Evolutionary conservation across 306 rosid species (phyloP).

Genomic region (Cicer arietinum): DNA sequence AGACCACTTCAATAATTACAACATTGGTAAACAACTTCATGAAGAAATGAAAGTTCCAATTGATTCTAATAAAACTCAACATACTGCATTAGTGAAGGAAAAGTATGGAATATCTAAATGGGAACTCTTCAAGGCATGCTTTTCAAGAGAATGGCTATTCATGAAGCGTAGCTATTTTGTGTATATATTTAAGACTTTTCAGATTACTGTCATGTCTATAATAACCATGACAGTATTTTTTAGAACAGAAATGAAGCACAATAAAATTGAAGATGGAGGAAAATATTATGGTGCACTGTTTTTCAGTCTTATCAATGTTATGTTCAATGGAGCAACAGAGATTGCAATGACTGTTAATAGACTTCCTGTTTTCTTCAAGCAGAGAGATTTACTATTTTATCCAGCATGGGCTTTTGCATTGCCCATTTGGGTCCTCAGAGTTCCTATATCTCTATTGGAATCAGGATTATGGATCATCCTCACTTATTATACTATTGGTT

Average conservation of each 20-base stretch:
- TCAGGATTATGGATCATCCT: slow-evolving; percentile 67
- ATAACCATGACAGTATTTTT: slow-evolving; percentile 67
- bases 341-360: slow-evolving; percentile 61
- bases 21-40: slow-evolving; percentile 46
- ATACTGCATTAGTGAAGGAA: slow-evolving; percentile 57
- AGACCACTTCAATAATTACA: slow-evolving; percentile 48
- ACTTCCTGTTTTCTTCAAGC: slow-evolving; percentile 73
- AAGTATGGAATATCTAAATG: slow-evolving; percentile 65
- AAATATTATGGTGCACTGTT: slow-evolving; percentile 65
- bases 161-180: slow-evolving; percentile 67
- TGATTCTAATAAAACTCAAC: slow-evolving; percentile 52
- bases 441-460: slow-evolving; percentile 69
- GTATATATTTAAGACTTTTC: slow-evolving; percentile 68
- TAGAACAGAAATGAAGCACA: slow-evolving; percentile 63
- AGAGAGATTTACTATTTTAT: slow-evolving; percentile 64
- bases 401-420: slow-evolving; percentile 77
- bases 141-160: slow-evolving; percentile 73
- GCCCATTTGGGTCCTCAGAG: slow-evolving; percentile 66
- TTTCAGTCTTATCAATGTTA: slow-evolving; percentile 65
- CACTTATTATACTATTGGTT: slow-evolving; percentile 74
- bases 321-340: slow-evolving; percentile 77
- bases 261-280: slow-evolving; percentile 62
- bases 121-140: slow-evolving; percentile 73
- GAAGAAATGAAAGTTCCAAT: slow-evolving; percentile 54
- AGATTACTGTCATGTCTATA: slow-evolving; percentile 57